These are phyloP conservation scores for Trypanosomatidae sp. DNA, from an alignment of 208 protist species.

Conservation along the genomic window DNA sequence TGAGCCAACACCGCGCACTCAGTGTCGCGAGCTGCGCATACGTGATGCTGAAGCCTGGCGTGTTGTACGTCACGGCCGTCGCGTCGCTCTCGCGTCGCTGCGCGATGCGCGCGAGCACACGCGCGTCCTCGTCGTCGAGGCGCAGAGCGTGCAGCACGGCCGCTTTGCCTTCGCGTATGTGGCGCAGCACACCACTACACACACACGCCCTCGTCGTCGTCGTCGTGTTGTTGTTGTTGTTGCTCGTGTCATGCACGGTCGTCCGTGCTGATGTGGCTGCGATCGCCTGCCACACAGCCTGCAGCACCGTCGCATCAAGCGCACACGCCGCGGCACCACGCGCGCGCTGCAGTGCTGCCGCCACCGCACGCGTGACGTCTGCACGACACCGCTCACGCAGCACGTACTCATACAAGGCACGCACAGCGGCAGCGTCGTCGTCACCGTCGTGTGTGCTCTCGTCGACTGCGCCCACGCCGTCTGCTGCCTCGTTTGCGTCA, in stretches of 20 bases:
- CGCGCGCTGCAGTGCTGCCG: constrained; percentile 1
- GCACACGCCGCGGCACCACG: constrained; percentile 14
- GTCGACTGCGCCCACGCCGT: too few relatives aligned
- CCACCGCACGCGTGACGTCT: constrained; percentile 9
- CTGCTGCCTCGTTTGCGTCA: too few relatives aligned
- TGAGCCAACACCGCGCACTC: constrained; percentile 36
- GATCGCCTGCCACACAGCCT: constrained; percentile 6
- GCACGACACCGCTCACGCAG: constrained; percentile 10
- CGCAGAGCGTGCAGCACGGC: constrained; percentile 11
- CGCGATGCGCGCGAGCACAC: constrained; percentile 6
- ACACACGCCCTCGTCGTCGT: neutral
- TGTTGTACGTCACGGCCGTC: constrained; percentile 13
- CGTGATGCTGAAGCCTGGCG: constrained; percentile 23
- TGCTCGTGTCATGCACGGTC: too few relatives aligned
- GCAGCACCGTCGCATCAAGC: constrained; percentile 21
- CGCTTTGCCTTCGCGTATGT: constrained; percentile 18
- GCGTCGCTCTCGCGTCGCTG: constrained; percentile 9
- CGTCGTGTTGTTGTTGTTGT: too few relatives aligned
- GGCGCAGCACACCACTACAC: constrained; percentile 18
- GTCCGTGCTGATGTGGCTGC: neutral
- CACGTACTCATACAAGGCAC: constrained; percentile 20
- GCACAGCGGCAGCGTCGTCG: constrained; percentile 8
- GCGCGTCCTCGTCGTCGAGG: constrained; percentile 23
- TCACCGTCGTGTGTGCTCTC: neutral
- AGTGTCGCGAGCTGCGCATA: constrained; percentile 49